Evolutionary conservation across 2,329 filamentous ascomycete genomes (phyloP), one percentile per base, ranked within the genome.

Genomic region (Podosphaera xanthii): DNA sequence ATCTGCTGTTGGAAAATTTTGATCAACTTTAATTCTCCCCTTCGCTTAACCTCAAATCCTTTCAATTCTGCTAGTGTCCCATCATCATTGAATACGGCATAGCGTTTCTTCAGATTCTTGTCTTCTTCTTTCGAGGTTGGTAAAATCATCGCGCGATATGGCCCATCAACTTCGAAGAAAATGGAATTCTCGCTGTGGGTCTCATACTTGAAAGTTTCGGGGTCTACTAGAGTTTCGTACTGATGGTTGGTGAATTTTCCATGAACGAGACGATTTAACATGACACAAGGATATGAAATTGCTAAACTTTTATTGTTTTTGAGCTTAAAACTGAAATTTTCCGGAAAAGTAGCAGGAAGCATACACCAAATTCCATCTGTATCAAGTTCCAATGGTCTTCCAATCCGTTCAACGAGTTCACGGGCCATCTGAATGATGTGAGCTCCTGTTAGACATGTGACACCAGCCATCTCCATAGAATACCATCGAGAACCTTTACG

Each of bases 341-440:
- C 92, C 0, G 92, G 92, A 66, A 98, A 98, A 0, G 87, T 92
- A 0, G 87, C 91, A 0, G 92, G 92, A 65, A 98, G 77, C 79
- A 98, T 98, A 72, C 92, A 98, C 94, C 92, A 98, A 67, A 98
- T 98, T 79, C 94, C 92, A 69, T 98, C 92, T 2, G 92, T 98
- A 70, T 98, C 92, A 56, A 98, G 76, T 70, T 98, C 92, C 58
- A 98, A 76, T 0, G 92, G 92, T 60, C 92, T 80, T 33, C 92
- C 92, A 44, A 98, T 86, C 6, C 92, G 81, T 69, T 98, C 92
- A 3, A 98, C 91, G 1, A 98, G 78, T 66, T 92, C 84, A 67
- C 91, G 82, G 22, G 92, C 94, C 78, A 98, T 82, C 68, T 98
- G 92, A 69, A 98, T 98, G 69, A 98, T 98, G 49, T 83, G 87